A percentile compares a stretch with the other conserved stretches of the same genome.
These are phyloP conservation scores for Trichosporon coremiiforme DNA, from an alignment of 1,284 basidiomycete genomes.

Conservation along the genomic window DNA sequence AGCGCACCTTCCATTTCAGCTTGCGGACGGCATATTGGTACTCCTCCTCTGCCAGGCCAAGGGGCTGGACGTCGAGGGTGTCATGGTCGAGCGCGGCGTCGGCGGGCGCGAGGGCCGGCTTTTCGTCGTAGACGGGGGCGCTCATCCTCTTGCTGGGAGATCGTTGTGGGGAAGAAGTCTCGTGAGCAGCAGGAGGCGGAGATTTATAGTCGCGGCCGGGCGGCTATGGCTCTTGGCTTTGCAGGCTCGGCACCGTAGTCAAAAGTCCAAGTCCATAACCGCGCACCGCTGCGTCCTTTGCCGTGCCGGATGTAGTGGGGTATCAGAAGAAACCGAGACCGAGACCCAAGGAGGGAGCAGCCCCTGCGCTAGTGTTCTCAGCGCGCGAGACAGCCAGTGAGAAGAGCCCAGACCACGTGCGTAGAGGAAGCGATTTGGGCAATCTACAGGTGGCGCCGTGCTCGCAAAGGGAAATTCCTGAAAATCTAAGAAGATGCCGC, in stretches of 20 bases:
- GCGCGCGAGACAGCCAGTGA: neutral
- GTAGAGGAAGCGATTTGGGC: neutral
- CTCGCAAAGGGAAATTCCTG: constrained; percentile 7
- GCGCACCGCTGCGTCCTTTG: neutral
- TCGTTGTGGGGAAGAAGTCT: neutral
- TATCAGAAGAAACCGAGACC: constrained; percentile 15
- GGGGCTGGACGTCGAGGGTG: constrained; percentile 1
- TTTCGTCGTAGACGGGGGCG: neutral
- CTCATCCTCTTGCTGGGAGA: neutral
- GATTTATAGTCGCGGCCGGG: neutral
- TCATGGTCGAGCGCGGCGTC: neutral
- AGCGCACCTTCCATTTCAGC: constrained; percentile 14
- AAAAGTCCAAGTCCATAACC: neutral
- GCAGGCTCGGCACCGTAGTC: neutral
- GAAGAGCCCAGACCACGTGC: constrained; percentile 3
- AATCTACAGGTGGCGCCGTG: neutral
- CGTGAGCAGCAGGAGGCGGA: neutral
- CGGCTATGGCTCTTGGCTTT: too few species aligned
- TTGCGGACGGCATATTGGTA: constrained; percentile 1
- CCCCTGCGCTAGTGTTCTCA: neutral
- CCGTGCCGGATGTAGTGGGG: constrained; percentile 1
- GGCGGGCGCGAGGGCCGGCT: neutral
- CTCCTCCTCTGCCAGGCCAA: constrained; percentile 8
- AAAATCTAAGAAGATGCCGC: constrained; percentile 19
- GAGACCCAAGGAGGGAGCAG: neutral